phyloP scores from a whole-genome alignment of 176 grass and related monocot genomes.

The Phyllostachys edulis region DNA sequence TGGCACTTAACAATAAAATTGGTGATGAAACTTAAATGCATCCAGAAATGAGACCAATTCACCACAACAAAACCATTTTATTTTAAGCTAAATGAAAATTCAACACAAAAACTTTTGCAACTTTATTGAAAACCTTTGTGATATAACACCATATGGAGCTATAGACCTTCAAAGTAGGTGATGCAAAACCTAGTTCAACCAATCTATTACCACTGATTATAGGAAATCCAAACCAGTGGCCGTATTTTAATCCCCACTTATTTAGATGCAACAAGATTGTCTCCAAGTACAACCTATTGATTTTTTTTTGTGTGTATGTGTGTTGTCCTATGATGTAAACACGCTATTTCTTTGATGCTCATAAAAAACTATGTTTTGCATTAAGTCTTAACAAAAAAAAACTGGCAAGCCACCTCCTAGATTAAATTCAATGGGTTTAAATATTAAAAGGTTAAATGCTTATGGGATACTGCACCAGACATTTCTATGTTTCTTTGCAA shows the following conservation, averaged over 20 bases:
- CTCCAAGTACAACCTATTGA: neutral
- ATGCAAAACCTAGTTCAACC: neutral
- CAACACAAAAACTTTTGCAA: neutral
- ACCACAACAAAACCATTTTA: neutral
- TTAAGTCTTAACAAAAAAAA: neutral
- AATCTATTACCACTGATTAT: neutral
- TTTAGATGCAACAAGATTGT: neutral
- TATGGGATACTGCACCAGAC: neutral
- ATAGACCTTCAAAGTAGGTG: neutral
- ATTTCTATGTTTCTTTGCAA: conserved; percentile 33
- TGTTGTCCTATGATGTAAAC: neutral
- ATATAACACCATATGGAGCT: neutral
- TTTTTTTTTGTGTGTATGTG: neutral
- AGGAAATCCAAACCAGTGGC: neutral
- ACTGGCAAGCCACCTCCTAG: neutral
- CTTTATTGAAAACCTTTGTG: neutral
- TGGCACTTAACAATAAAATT: neutral
- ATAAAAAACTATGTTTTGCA: neutral
- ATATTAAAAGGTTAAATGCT: conserved; percentile 4
- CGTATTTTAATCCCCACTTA: neutral
- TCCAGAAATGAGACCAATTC: neutral
- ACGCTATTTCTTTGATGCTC: neutral
- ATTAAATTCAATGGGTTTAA: neutral
- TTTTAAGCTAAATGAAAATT: neutral
- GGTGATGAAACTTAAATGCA: neutral